These are phyloP conservation scores for Stachybotrys elegans DNA, from an alignment of 2,329 filamentous ascomycete genomes.

Conservation along the genomic window DNA sequence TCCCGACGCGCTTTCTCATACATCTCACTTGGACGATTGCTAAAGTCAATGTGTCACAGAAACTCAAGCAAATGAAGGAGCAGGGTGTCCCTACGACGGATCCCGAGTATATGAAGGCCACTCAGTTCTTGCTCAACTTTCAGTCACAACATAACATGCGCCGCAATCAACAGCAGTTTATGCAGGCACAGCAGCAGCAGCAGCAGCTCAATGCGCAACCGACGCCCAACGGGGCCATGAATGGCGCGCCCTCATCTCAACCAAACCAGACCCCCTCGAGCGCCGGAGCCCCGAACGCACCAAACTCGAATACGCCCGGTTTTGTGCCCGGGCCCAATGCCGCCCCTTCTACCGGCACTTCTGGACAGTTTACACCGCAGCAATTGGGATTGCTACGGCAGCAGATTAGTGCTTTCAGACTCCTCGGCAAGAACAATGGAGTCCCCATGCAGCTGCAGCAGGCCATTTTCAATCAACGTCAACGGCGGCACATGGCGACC, in stretches of 20 bases:
- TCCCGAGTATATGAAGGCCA: conserved; percentile 80
- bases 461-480: conserved; percentile 71
- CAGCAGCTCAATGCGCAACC: conserved; percentile 42
- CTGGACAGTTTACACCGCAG: conserved; percentile 66
- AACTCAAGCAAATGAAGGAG: conserved; percentile 84
- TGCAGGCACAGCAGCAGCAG: conserved; percentile 32
- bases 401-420: conserved; percentile 89
- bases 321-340: no score
- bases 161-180: conserved; percentile 37
- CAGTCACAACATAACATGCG: conserved; percentile 60
- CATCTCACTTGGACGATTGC: neutral
- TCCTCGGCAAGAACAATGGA: conserved; percentile 80
- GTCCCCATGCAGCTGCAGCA: conserved; percentile 76
- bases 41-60: conserved; percentile 46
- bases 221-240: conserved; percentile 45
- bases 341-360: conserved; percentile 20
- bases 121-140: conserved; percentile 68
- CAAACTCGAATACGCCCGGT: conserved; percentile 30
- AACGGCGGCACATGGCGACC: conserved; percentile 56
- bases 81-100: conserved; percentile 75
- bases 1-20: conserved; percentile 2
- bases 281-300: conserved; percentile 31
- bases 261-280: conserved; percentile 25
- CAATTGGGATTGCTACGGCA: conserved; percentile 75
- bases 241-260: conserved; percentile 37